Base-by-base conservation (phyloP, 148 eudicot genomes). In the Selenicereus undatus region DNA sequence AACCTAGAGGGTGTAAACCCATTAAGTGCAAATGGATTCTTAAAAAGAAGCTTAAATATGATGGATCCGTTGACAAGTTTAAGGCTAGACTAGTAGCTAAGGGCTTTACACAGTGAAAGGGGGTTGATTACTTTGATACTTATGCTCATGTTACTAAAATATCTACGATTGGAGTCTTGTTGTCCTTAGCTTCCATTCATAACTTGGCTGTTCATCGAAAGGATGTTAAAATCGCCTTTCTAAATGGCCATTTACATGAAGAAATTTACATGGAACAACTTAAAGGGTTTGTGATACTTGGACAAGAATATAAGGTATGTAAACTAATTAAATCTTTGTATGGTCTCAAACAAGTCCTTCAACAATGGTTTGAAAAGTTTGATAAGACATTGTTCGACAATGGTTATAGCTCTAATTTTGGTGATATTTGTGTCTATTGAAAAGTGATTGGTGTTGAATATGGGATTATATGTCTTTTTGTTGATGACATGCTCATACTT, bases 341-440 rank as follows among this genome's bases (percentile, higher is more conserved):
- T 72, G 75, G 50, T 39, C 75, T 72, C 13, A 72, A 72, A 72
- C 75, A 72, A 16, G 52, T 14, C 2, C 27, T 29, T 42, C 43
- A 39, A 21, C 30, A 73, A n/a, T 73, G 76, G 76, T 39, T 30
- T 43, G 76, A 73, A n/a, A 50, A 50, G 32, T 74, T 74, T 74
- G 36, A 74, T 50, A 74, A 14, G 5, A 74, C 60, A 11, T 11
- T 74, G 6, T 0, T 48, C 0, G 18, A 14, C 8, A 14, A 50
- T n/a, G 60, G 35, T 24, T 74, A 22, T 50, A 22, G 9, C 1
- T 32, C 29, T 3, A 74, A 48, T 48, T 22, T 18, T 11, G 4
- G 10, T 74, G 58, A 74, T 43, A 26, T 30, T 22, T n/a, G 60
- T 74, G 30, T 48, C 2, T 48, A 74, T 50, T 74, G 22, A 5